A percentile compares a stretch with the other conserved stretches of the same genome.
These are phyloP conservation scores for Penicillium ochrochloron DNA, from an alignment of 495 filamentous ascomycete genomes.

Conservation along the genomic window DNA sequence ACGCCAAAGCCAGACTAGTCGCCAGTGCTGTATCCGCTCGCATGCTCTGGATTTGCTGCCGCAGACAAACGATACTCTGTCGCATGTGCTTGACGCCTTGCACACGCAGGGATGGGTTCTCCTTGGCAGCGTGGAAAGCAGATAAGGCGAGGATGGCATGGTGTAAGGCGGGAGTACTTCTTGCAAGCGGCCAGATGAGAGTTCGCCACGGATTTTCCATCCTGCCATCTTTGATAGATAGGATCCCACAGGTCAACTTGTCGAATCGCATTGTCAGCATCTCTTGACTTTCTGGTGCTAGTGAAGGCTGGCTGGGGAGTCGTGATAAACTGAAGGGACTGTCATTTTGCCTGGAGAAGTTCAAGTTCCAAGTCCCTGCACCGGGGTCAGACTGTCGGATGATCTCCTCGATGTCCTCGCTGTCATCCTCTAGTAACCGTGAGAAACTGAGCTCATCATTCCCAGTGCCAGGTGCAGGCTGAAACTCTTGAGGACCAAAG, in stretches of 20 bases:
- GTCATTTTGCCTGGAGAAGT: slow-evolving; percentile 17
- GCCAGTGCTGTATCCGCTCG: slow-evolving; percentile 69
- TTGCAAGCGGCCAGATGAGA: slow-evolving; percentile 72
- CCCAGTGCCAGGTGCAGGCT: slow-evolving; percentile 13
- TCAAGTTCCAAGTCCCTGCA: slow-evolving; percentile 42
- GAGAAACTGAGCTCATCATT: slow-evolving; percentile 37
- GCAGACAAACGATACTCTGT: slow-evolving; percentile 63
- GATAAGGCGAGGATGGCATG: slow-evolving; percentile 78
- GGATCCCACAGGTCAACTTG: slow-evolving; percentile 72
- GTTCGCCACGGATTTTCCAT: slow-evolving; percentile 81
- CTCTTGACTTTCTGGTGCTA: slow-evolving; percentile 57
- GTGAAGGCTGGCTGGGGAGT: slow-evolving; percentile 33
- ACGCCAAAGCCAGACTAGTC: slow-evolving; percentile 74
- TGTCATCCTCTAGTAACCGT: slow-evolving; percentile 44
- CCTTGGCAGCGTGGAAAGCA: slow-evolving; percentile 72
- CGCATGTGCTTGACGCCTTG: slow-evolving; percentile 76
- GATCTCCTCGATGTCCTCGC: slow-evolving; percentile 66
- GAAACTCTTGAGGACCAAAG: slow-evolving; percentile 13
- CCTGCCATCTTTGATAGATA: slow-evolving; percentile 72
- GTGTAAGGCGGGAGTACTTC: slow-evolving; percentile 68
- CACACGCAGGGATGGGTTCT: slow-evolving; percentile 59
- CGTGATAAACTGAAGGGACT: slow-evolving; percentile 13
- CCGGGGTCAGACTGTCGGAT: slow-evolving; percentile 51
- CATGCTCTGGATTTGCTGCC: slow-evolving; percentile 64
- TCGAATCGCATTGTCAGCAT: slow-evolving; percentile 72